Percentiles rank a stretch among this genome's conserved stretches.
Evolutionary conservation across 495 filamentous ascomycete genomes (phyloP).

Genomic region (Penicillium coprophilum): DNA sequence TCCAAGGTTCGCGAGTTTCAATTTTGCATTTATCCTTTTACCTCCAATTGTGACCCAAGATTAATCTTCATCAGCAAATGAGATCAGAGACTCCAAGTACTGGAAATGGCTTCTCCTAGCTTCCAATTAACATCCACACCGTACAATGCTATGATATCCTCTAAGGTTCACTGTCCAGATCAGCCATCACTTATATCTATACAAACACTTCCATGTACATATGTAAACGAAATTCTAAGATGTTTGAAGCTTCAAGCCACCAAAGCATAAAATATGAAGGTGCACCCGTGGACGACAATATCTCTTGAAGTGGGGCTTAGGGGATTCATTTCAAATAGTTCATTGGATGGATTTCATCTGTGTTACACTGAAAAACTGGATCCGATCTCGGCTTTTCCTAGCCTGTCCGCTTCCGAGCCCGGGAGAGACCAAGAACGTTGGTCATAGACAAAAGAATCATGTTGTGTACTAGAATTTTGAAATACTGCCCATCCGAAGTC

Average conservation of each 20-base stretch:
- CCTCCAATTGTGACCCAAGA: not conserved
- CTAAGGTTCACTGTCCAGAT: not conserved
- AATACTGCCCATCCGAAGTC: too few relatives aligned
- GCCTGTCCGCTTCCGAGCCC: too few relatives aligned
- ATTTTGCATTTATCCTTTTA: not conserved
- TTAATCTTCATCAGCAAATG: not conserved
- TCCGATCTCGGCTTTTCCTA: not conserved
- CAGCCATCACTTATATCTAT: not conserved
- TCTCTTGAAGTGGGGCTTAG: not conserved
- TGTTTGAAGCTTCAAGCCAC: not conserved
- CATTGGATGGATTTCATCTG: not conserved
- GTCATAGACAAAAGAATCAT: too few relatives aligned
- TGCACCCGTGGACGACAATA: not conserved
- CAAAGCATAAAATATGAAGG: not conserved
- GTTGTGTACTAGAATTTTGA: too few relatives aligned
- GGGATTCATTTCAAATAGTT: not conserved
- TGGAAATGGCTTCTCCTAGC: too few relatives aligned
- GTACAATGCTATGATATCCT: too few relatives aligned
- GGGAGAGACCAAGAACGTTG: too few relatives aligned
- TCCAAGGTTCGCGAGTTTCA: not conserved
- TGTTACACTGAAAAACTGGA: not conserved
- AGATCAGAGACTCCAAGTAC: too few relatives aligned
- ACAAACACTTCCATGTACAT: not conserved
- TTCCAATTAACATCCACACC: too few relatives aligned
- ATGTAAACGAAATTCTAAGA: not conserved